Evolutionary conservation across 805 yeast species (phyloP), one percentile per base, ranked within the genome.

Genomic region (Metschnikowia drakensbergensis): DNA sequence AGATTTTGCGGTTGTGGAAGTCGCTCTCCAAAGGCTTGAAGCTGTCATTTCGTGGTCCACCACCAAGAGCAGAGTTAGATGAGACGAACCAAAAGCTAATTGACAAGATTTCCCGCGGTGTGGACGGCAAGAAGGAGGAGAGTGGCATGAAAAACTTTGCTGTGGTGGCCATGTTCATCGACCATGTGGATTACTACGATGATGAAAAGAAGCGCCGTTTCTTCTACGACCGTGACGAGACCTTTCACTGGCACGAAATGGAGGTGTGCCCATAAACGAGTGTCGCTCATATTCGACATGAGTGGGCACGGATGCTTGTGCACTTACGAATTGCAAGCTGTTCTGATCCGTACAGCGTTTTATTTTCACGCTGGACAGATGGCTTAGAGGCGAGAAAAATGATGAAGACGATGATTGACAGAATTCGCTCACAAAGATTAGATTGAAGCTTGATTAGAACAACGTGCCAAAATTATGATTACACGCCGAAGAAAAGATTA

Each of bases 61-160:
- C 75, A 1, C 95, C 96, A 2, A 84, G 84, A n/a, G 68, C 81
- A 1, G 66, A 69, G 23, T 60, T 88, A 60, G 77, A 79, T 8
- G 72, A 71, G 6, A 83, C 80, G 37, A 80, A 79, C 48, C 71
- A 73, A 33, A 80, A 79, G 55, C 63, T 73, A 48, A 66, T 88
- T 38, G 96, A 88, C 64, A 79, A 86, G 45, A 83, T 88, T 41
- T 74, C 79, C 42, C 75, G 96, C 56, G 92, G 96, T 9, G 96
- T 88, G 13, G 96, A 88, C 65, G 96, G 96, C 6, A 75, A 80
- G 38, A 77, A 80, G 59, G 83, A 80, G 44, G 82, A 79, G 29
- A 80, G 79, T 27, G 82, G 84, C 0, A 67, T 76, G 47, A 83
- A 81, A 59, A 82, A 86, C 62, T 88, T 85, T 61, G 81, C 82